phyloP scores from a whole-genome alignment of 2,329 filamentous ascomycete genomes.

The Fusarium solani-melongenae region DNA sequence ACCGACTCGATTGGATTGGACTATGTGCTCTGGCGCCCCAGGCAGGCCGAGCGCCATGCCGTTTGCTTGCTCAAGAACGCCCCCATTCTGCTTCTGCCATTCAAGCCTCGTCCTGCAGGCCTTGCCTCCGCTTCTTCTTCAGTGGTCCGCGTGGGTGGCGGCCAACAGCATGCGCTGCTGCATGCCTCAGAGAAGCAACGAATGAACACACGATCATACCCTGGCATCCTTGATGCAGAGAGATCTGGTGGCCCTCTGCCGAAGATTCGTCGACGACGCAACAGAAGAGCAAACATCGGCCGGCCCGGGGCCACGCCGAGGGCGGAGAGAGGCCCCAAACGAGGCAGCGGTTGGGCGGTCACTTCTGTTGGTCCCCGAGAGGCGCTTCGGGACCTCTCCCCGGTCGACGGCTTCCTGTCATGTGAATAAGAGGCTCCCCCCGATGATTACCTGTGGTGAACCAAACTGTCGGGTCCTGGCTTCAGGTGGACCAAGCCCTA shows the following conservation, averaged over 20 bases:
- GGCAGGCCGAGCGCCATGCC: background rate
- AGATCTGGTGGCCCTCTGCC: slow-evolving; percentile 12
- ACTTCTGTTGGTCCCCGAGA: background rate
- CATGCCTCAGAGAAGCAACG: background rate
- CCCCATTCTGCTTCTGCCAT: background rate
- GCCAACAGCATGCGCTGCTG: slow-evolving; percentile 10
- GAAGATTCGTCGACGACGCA: background rate
- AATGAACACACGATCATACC: background rate
- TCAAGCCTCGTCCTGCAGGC: slow-evolving; percentile 27
- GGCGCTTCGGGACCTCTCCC: slow-evolving; percentile 34
- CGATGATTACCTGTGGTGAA: slow-evolving; percentile 37
- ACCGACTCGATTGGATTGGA: background rate
- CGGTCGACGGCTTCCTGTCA: slow-evolving; percentile 36
- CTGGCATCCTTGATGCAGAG: background rate
- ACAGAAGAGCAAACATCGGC: slow-evolving; percentile 6
- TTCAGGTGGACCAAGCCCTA: slow-evolving; percentile 19
- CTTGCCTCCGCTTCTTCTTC: slow-evolving; percentile 10
- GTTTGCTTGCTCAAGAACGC: slow-evolving; percentile 15
- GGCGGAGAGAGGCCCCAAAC: background rate
- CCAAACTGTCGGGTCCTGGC: slow-evolving; percentile 41
- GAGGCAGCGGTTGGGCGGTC: slow-evolving; percentile 6
- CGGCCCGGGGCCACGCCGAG: background rate
- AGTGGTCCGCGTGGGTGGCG: slow-evolving; percentile 4
- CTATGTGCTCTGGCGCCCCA: background rate
- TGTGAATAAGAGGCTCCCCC: slow-evolving; percentile 40